These are phyloP conservation scores for Curvularia lunata DNA, from an alignment of 2,329 filamentous ascomycete species.

Conservation along the genomic window DNA sequence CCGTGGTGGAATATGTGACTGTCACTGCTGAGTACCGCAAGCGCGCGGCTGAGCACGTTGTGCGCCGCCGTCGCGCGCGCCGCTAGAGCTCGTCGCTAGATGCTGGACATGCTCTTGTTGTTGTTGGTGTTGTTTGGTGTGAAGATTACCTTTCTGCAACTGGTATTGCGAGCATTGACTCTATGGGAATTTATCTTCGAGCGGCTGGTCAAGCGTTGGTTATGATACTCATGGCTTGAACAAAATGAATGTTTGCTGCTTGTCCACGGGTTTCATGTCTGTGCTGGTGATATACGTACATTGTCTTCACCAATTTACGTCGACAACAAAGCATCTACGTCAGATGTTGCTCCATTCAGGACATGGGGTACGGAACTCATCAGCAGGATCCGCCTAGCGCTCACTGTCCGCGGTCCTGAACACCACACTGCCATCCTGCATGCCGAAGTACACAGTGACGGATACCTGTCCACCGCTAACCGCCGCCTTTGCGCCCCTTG, in stretches of 20 bases:
- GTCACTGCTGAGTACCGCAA: neutral
- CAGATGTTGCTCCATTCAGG: neutral
- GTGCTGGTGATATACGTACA: neutral
- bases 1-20: neutral
- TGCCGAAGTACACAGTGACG: constrained; percentile 91
- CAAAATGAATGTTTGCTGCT: neutral
- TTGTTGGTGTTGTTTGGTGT: neutral
- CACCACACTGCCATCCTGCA: constrained; percentile 65
- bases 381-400: constrained; percentile 13
- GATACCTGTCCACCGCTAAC: no score
- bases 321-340: neutral
- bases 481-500: no score
- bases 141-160: neutral
- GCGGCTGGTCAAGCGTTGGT: neutral
- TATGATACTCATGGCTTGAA: neutral
- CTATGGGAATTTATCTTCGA: neutral
- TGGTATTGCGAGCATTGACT: neutral
- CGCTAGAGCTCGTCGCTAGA: neutral
- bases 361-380: neutral
- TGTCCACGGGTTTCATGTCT: neutral
- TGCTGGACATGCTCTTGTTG: neutral
- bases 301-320: neutral
- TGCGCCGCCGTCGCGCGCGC: neutral
- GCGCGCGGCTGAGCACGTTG: neutral
- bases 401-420: constrained; percentile 43